These are phyloP conservation scores for Albifimbria verrucaria DNA, from an alignment of 2,329 filamentous ascomycete species.

Conservation along the genomic window DNA sequence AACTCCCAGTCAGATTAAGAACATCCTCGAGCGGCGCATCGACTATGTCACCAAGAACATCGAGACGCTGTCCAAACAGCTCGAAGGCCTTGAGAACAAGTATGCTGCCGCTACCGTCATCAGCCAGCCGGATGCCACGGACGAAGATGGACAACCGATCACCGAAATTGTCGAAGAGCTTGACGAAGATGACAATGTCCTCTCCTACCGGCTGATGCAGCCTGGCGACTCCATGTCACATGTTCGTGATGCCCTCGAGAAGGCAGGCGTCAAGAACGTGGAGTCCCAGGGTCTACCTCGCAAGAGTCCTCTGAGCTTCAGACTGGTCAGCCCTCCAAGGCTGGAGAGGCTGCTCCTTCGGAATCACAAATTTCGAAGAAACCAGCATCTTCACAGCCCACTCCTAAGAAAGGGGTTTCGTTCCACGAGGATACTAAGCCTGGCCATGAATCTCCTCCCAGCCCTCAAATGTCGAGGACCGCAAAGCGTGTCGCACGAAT, in stretches of 20 bases:
- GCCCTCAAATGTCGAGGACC: constrained; percentile 34
- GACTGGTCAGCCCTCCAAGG: no score
- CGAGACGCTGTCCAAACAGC: constrained; percentile 67
- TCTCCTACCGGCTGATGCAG: constrained; percentile 63
- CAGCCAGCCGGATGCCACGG: constrained; percentile 57
- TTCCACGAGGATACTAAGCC: constrained; percentile 60
- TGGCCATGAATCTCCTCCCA: constrained; percentile 26
- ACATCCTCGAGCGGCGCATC: constrained; percentile 64
- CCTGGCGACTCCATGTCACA: constrained; percentile 66
- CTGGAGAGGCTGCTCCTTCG: no score
- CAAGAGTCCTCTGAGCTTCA: no score
- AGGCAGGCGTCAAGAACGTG: constrained; percentile 65
- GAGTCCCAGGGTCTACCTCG: constrained; percentile 4
- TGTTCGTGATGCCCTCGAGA: constrained; percentile 69
- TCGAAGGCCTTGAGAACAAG: constrained; percentile 66
- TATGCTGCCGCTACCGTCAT: constrained; percentile 60
- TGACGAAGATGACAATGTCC: constrained; percentile 83
- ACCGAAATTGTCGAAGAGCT: constrained; percentile 91
- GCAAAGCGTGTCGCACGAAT: constrained; percentile 51
- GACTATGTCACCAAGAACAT: constrained; percentile 90
- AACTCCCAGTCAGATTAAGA: constrained; percentile 50
- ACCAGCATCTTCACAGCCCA: not conserved
- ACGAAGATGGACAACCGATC: constrained; percentile 71
- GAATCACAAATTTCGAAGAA: not conserved
- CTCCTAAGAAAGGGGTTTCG: constrained; percentile 55